Evolutionary conservation across 2,329 filamentous ascomycete genomes (phyloP).

Genomic region (Fusarium coicis): DNA sequence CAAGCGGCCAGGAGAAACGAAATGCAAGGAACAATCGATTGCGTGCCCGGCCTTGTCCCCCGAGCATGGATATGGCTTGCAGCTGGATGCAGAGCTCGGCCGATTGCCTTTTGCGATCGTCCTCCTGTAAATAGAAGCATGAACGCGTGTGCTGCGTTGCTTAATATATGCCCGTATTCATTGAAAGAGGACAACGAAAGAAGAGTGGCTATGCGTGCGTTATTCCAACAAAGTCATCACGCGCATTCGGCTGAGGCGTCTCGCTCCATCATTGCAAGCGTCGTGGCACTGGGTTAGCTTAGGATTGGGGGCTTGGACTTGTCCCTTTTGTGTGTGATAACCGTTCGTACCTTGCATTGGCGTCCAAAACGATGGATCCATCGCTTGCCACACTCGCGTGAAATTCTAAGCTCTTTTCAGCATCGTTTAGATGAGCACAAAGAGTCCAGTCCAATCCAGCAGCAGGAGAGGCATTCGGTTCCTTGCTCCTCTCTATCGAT

Average conservation of each 20-base stretch:
- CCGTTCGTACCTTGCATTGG: slow-evolving; percentile 40
- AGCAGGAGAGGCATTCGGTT: background rate
- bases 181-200: background rate
- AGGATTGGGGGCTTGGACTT: slow-evolving; percentile 1
- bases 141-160: slow-evolving; percentile 12
- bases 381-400: slow-evolving; percentile 26
- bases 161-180: slow-evolving; percentile 2
- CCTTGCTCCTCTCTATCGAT: slow-evolving; percentile 26
- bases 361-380: slow-evolving; percentile 5
- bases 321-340: slow-evolving; percentile 32
- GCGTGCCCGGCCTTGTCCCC: slow-evolving; percentile 21
- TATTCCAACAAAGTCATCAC: slow-evolving; percentile 10
- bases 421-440: slow-evolving; percentile 23
- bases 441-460: slow-evolving; percentile 34
- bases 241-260: slow-evolving; percentile 28
- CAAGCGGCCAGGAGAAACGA: slow-evolving; percentile 24
- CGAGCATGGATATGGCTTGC: slow-evolving; percentile 31
- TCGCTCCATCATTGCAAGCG: slow-evolving; percentile 30
- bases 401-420: slow-evolving; percentile 28
- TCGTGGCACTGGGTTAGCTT: slow-evolving; percentile 28
- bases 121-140: slow-evolving; percentile 25
- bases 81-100: slow-evolving; percentile 6
- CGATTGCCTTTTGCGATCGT: slow-evolving; percentile 24
- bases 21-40: slow-evolving; percentile 33
- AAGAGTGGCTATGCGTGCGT: slow-evolving; percentile 17